Evolutionary conservation across 2,329 filamentous ascomycete species (phyloP).

Genomic region (Periglandula ipomoeae): DNA sequence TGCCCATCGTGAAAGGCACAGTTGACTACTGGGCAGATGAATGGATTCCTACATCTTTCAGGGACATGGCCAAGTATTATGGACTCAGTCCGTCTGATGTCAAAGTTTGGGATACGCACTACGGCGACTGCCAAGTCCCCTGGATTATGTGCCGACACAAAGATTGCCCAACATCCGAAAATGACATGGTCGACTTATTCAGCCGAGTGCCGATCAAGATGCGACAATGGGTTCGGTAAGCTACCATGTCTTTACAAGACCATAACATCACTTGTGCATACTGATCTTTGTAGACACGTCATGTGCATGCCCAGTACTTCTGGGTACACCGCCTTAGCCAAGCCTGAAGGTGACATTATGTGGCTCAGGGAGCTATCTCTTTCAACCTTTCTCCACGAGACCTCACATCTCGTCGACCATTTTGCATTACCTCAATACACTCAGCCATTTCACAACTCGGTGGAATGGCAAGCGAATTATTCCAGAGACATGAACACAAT

Average conservation of each 20-base stretch:
- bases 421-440: background rate
- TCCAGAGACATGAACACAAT: background rate
- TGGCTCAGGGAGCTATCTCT: too few species aligned
- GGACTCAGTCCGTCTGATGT: conserved; percentile 15
- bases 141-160: conserved; percentile 24
- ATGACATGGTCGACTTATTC: conserved; percentile 18
- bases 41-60: conserved; percentile 15
- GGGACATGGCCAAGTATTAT: conserved; percentile 4
- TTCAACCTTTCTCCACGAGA: background rate
- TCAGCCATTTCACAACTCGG: background rate
- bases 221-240: conserved; percentile 15
- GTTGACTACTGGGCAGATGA: conserved; percentile 14
- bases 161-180: conserved; percentile 13
- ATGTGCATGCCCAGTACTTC: background rate
- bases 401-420: background rate
- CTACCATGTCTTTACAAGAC: too few species aligned
- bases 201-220: conserved; percentile 21
- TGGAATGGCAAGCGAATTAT: background rate
- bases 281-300: background rate
- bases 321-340: background rate
- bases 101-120: conserved; percentile 17
- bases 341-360: background rate
- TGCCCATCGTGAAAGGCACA: conserved; percentile 8
- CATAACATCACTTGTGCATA: too few species aligned
- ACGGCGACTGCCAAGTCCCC: conserved; percentile 17